Conservation (phyloP, 192 early-diverging fungal genomes). For the Backusella sp. region DNA sequence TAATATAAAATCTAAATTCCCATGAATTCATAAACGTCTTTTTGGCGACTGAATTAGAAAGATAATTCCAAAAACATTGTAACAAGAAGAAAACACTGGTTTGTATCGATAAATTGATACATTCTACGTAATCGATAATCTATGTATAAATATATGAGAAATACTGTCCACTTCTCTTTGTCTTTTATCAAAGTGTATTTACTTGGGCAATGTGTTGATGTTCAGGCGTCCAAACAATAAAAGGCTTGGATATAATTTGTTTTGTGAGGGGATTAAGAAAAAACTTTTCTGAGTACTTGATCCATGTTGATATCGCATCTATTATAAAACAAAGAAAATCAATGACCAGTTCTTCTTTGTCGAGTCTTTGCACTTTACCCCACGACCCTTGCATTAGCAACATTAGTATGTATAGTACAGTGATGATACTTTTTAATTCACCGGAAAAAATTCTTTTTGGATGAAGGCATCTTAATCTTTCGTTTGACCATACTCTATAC, state of each 20-base stretch:
- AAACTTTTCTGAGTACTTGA: constrained; percentile 31
- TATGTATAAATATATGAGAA: neutral
- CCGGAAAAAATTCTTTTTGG: constrained; percentile 22
- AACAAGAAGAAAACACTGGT: constrained; percentile 42
- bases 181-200: neutral
- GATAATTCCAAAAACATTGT: constrained; percentile 52
- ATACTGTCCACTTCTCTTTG: neutral
- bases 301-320: constrained; percentile 29
- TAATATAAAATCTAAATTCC: constrained; percentile 45
- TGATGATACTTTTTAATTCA: constrained; percentile 29
- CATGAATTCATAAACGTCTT: constrained; percentile 42
- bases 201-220: constrained; percentile 17
- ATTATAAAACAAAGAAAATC: neutral
- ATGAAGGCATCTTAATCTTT: constrained; percentile 30
- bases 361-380: constrained; percentile 5
- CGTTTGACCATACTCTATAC: constrained; percentile 15
- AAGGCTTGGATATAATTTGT: constrained; percentile 21
- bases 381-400: constrained; percentile 26
- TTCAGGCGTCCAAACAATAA: constrained; percentile 11
- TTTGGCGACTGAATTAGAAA: constrained; percentile 39
- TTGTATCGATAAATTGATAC: constrained; percentile 19
- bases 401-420: constrained; percentile 27
- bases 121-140: constrained; percentile 24
- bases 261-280: neutral
- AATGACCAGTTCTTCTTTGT: neutral